Evolutionary conservation across 139 green algal species (phyloP).

Genomic region (Diplosphaera chodatii): DNA sequence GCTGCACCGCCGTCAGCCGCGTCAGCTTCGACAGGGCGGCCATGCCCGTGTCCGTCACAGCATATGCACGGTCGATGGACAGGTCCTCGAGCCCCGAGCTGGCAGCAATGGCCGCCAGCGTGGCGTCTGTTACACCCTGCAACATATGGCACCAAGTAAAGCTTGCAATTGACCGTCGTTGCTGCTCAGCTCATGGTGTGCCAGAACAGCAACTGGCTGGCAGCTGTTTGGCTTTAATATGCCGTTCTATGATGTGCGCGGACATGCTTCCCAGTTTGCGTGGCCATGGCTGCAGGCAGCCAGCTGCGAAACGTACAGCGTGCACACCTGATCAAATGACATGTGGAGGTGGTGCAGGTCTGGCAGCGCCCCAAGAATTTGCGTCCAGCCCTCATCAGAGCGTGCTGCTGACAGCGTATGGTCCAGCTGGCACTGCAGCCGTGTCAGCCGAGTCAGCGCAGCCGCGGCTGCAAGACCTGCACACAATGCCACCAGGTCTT

Average conservation of each 20-base stretch:
- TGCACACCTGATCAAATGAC: background rate
- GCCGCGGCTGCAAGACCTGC: conserved; percentile 22
- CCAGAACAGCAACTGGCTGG: too few relatives aligned
- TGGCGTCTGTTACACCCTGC: conserved; percentile 16
- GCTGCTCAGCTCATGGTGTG: too few relatives aligned
- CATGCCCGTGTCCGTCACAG: conserved; percentile 14
- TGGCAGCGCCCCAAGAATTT: background rate
- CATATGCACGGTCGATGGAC: conserved; percentile 10
- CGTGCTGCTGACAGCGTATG: background rate
- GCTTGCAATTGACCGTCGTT: too few relatives aligned
- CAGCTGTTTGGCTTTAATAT: too few relatives aligned
- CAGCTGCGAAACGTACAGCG: too few relatives aligned
- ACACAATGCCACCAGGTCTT: background rate
- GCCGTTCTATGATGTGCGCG: too few relatives aligned
- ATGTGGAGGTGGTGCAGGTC: background rate
- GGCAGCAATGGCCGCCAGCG: conserved; percentile 5
- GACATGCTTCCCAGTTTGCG: too few relatives aligned
- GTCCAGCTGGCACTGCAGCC: conserved; percentile 10
- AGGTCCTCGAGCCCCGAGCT: conserved; percentile 13
- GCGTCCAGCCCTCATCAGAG: background rate
- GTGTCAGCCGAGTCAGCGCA: conserved; percentile 17
- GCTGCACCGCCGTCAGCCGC: conserved; percentile 26
- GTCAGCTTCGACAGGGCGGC: background rate
- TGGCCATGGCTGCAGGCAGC: too few relatives aligned
- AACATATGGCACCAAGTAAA: too few relatives aligned